Evolutionary conservation across 2,329 filamentous ascomycete species (phyloP).

Genomic region (Aphanocladium album): DNA sequence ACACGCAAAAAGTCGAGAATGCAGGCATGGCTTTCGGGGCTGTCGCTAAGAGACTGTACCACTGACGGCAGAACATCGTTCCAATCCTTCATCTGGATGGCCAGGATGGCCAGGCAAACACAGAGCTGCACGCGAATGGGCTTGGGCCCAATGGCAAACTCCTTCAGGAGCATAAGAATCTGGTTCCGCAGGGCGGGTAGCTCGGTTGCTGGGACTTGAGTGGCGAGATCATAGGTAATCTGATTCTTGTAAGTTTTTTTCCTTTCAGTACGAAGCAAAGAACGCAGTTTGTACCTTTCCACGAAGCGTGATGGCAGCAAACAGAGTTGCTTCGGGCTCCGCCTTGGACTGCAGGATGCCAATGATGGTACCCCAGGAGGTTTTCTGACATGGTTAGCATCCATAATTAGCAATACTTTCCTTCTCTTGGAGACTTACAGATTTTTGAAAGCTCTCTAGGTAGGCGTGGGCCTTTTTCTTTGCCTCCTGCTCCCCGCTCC

Average conservation of each 20-base stretch:
- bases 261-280: not conserved
- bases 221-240: conserved; percentile 90
- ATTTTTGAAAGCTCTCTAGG: conserved; percentile 95
- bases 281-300: too few species aligned
- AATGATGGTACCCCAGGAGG: conserved; percentile 87
- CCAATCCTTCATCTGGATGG: conserved; percentile 95
- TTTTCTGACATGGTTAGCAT: conserved; percentile 53
- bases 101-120: conserved; percentile 88
- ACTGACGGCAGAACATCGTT: conserved; percentile 85
- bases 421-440: conserved; percentile 48
- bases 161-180: conserved; percentile 73
- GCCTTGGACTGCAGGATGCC: conserved; percentile 77
- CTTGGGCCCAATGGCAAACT: conserved; percentile 76
- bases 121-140: conserved; percentile 86
- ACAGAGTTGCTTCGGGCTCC: conserved; percentile 82
- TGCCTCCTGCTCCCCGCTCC: conserved; percentile 71
- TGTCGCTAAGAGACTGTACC: conserved; percentile 70
- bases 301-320: conserved; percentile 93
- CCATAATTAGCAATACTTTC: not conserved
- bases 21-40: conserved; percentile 74
- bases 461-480: conserved; percentile 91
- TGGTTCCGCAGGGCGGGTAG: conserved; percentile 76
- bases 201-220: conserved; percentile 75
- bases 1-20: conserved; percentile 95
- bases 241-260: conserved; percentile 32